phyloP scores from a whole-genome alignment of 768 basidiomycete species.

The Flagelloscypha sp. region DNA sequence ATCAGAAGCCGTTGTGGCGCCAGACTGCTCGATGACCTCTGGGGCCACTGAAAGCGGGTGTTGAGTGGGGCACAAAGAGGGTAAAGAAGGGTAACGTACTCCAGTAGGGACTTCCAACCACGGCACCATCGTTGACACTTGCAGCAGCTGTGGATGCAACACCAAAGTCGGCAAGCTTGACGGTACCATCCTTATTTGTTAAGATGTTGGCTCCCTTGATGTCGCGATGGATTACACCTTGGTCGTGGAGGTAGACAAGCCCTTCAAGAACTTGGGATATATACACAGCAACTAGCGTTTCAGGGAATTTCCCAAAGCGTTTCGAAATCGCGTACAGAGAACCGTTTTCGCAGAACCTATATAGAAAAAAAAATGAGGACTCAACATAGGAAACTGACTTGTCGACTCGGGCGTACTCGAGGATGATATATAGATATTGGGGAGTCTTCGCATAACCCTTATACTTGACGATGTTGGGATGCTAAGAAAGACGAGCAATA shows the following conservation, averaged over 20 bases:
- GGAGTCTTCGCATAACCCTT: conserved; percentile 95
- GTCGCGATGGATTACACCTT: conserved; percentile 98
- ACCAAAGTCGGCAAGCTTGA: conserved; percentile 99
- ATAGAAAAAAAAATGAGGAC: conserved; percentile 1
- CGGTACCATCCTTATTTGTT: conserved; percentile 96
- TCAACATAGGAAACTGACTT: conserved; percentile 18
- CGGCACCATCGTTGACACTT: conserved; percentile 76
- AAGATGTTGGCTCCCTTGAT: conserved; percentile 99
- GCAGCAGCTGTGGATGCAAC: conserved; percentile 77
- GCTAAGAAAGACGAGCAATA: conserved; percentile 36
- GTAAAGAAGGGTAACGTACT: conserved; percentile 44
- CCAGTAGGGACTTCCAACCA: conserved; percentile 98
- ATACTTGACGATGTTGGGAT: conserved; percentile 97
- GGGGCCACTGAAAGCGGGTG: conserved; percentile 69
- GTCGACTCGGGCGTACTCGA: too few species aligned
- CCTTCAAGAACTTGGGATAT: conserved; percentile 95
- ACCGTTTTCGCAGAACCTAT: conserved; percentile 95
- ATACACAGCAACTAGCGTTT: conserved; percentile 92
- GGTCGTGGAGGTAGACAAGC: conserved; percentile 93
- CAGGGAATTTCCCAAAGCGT: conserved; percentile 97
- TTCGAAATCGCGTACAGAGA: conserved; percentile 93
- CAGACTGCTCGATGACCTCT: conserved; percentile 96
- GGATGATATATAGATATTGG: conserved; percentile 91
- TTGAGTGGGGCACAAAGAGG: conserved; percentile 5
- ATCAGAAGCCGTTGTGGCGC: conserved; percentile 94